These are phyloP conservation scores for Puccinellia tenuiflora DNA, from an alignment of 176 grass and related monocot genomes.

Conservation along the genomic window DNA sequence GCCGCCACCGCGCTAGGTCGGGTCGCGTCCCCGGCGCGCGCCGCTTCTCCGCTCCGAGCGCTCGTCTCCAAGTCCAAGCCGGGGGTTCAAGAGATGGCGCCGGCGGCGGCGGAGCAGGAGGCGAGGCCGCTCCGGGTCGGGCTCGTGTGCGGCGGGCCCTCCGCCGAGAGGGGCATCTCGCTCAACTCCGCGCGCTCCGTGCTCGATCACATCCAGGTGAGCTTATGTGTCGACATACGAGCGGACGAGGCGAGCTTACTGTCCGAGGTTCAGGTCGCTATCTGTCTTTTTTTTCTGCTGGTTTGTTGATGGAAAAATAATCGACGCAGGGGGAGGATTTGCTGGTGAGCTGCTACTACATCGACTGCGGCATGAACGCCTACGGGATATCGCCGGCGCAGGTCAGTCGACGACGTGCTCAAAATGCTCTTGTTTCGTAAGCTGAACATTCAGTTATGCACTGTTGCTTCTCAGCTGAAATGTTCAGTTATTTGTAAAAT, in stretches of 20 bases:
- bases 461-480: neutral
- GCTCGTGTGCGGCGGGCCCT: constrained; percentile 85
- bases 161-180: constrained; percentile 80
- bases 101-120: constrained; percentile 14
- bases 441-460: neutral
- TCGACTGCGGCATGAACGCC: constrained; percentile 62
- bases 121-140: constrained; percentile 65
- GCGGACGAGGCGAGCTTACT: neutral
- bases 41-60: neutral
- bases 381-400: constrained; percentile 68
- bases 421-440: neutral
- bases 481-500: neutral
- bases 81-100: neutral
- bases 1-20: neutral
- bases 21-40: neutral
- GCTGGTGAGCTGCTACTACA: constrained; percentile 74
- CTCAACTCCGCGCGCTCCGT: constrained; percentile 92
- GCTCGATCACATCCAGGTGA: constrained; percentile 91
- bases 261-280: neutral
- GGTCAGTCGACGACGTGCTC: neutral
- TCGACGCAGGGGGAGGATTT: constrained; percentile 65
- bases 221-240: neutral
- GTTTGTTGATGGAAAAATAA: neutral
- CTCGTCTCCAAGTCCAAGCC: neutral
- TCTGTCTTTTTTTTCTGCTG: too few relatives aligned